phyloP scores from a whole-genome alignment of 2,329 filamentous ascomycete species.

The Microthyrium microscopicum region DNA sequence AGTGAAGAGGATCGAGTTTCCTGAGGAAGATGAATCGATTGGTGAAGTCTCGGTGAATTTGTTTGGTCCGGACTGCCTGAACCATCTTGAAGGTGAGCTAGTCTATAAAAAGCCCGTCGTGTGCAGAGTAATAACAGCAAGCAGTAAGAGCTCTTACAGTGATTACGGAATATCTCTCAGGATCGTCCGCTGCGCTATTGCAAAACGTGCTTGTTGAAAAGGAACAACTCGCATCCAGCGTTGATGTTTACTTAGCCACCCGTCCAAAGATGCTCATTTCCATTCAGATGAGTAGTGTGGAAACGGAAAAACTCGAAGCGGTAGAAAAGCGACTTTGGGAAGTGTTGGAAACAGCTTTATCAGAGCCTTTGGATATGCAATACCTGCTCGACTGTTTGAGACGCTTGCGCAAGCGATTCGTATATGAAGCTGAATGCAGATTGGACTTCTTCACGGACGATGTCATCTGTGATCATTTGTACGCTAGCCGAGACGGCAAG shows the following conservation, averaged over 20 bases:
- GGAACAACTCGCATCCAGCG: conserved; percentile 76
- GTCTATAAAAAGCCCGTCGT: neutral
- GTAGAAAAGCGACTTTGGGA: conserved; percentile 78
- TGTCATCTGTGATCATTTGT: conserved; percentile 85
- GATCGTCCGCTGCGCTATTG: conserved; percentile 80
- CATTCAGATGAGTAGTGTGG: conserved; percentile 74
- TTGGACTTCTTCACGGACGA: conserved; percentile 68
- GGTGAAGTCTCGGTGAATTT: conserved; percentile 79
- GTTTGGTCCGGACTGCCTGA: conserved; percentile 67
- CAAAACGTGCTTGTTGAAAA: conserved; percentile 88
- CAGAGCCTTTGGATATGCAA: conserved; percentile 68
- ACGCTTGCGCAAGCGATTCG: conserved; percentile 64
- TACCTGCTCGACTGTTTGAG: conserved; percentile 81
- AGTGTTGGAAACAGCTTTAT: conserved; percentile 63
- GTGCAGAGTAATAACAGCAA: conserved; percentile 15
- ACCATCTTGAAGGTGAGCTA: conserved; percentile 39
- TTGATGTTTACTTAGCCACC: conserved; percentile 63
- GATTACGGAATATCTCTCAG: conserved; percentile 71
- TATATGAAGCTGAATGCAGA: conserved; percentile 67
- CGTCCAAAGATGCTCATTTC: conserved; percentile 71
- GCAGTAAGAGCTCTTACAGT: conserved; percentile 65
- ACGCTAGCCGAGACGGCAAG: conserved; percentile 66
- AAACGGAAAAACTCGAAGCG: conserved; percentile 64
- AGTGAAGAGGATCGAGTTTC: conserved; percentile 72
- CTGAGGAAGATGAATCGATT: conserved; percentile 87